Conservation (phyloP, 352 stramenopile genomes). For the Globisporangium recalcitrans region DNA sequence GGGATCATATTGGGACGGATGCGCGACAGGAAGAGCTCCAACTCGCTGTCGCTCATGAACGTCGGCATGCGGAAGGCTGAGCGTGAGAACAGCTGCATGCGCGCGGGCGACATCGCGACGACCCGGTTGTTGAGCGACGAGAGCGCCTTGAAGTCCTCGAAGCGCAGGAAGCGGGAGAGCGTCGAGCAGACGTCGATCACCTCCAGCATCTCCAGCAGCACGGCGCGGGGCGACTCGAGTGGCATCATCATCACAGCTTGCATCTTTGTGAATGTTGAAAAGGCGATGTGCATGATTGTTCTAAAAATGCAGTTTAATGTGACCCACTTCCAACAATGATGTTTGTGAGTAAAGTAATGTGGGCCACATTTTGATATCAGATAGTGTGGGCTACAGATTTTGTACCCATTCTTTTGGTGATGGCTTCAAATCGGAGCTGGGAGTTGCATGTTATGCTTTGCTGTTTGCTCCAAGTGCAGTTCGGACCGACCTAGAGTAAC, state of each 20-base stretch:
- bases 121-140: neutral
- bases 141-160: neutral
- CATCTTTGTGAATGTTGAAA: neutral
- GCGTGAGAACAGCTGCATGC: neutral
- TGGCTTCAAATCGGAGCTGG: neutral
- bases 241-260: neutral
- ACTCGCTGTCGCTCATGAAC: neutral
- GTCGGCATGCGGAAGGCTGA: neutral
- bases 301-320: neutral
- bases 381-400: neutral
- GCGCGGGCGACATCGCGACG: neutral
- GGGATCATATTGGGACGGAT: neutral
- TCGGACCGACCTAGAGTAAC: too few relatives aligned
- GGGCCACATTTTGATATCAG: neutral
- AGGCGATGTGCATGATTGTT: neutral
- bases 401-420: neutral
- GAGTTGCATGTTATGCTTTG: too few relatives aligned
- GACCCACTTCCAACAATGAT: neutral
- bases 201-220: conserved; percentile 1
- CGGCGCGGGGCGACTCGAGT: neutral
- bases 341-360: neutral
- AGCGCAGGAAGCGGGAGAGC: neutral
- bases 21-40: neutral
- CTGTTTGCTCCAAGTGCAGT: too few relatives aligned
- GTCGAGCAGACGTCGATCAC: neutral